Conservation (phyloP, 129 eudicot species). For the Artemisia tridentata region DNA sequence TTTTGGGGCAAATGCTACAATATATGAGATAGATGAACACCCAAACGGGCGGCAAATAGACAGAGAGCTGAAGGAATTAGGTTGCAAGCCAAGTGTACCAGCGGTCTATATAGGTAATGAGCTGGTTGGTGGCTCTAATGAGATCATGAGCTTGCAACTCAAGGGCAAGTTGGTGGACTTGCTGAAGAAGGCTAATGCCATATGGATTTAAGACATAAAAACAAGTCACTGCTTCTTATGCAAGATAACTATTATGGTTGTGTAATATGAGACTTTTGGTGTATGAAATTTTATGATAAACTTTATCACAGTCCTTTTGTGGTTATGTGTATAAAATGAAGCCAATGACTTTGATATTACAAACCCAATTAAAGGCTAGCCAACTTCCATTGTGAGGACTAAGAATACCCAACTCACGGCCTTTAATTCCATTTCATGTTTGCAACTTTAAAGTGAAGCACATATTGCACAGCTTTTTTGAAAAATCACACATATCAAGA, state of each 20-base stretch:
- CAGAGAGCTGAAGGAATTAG: too few relatives aligned
- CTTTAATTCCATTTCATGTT: neutral
- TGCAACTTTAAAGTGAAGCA: neutral
- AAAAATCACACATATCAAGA: too few relatives aligned
- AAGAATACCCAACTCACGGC: neutral
- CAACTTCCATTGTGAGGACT: neutral
- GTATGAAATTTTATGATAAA: constrained; percentile 11
- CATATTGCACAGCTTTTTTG: neutral
- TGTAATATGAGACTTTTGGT: constrained; percentile 11
- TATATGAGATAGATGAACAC: too few relatives aligned
- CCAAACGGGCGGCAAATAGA: too few relatives aligned
- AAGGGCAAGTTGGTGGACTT: too few relatives aligned
- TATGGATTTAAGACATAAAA: constrained; percentile 26
- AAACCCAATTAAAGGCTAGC: neutral
- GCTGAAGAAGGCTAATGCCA: constrained; percentile 1
- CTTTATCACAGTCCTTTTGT: constrained; percentile 11
- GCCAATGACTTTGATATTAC: neutral
- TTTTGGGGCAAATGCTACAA: too few relatives aligned
- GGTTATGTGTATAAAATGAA: constrained; percentile 12
- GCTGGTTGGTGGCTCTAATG: too few relatives aligned
- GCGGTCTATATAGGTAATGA: too few relatives aligned
- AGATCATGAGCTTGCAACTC: too few relatives aligned
- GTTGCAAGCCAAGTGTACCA: too few relatives aligned
- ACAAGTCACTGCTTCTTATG: neutral
- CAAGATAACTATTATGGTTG: neutral